A percentile compares a stretch with the other conserved stretches of the same genome.
Evolutionary conservation across 2,329 filamentous ascomycete species (phyloP).

Genomic region (Colletotrichum cordylinicola): DNA sequence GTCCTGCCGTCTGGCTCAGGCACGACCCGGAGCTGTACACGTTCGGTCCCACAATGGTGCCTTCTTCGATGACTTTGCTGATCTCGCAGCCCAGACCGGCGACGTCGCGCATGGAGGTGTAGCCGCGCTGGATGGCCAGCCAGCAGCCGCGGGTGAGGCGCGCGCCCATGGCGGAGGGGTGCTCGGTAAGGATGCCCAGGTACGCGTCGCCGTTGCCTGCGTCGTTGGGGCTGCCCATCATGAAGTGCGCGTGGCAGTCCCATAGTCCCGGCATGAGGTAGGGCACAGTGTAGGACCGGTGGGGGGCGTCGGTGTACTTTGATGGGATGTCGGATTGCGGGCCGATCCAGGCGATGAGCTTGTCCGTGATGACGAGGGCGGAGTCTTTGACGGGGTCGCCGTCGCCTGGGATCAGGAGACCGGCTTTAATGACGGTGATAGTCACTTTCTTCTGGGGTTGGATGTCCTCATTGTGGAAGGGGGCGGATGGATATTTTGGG

Average conservation of each 20-base stretch:
- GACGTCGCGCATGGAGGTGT: slow-evolving; percentile 56
- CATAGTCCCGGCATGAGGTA: slow-evolving; percentile 58
- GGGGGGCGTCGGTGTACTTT: slow-evolving; percentile 31
- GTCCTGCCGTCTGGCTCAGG: slow-evolving; percentile 53
- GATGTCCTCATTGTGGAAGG: not conserved
- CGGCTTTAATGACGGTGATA: slow-evolving; percentile 30
- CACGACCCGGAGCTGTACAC: slow-evolving; percentile 52
- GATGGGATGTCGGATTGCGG: slow-evolving; percentile 30
- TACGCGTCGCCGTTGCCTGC: slow-evolving; percentile 22
- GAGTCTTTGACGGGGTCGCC: slow-evolving; percentile 45
- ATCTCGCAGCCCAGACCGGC: slow-evolving; percentile 29
- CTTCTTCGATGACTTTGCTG: slow-evolving; percentile 28
- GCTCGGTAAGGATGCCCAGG: slow-evolving; percentile 26
- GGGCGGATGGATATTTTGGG: not conserved
- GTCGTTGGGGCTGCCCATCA: slow-evolving; percentile 33
- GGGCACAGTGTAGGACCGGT: slow-evolving; percentile 39
- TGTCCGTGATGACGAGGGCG: slow-evolving; percentile 43
- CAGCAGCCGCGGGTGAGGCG: slow-evolving; percentile 43
- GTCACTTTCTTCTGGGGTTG: slow-evolving; percentile 28
- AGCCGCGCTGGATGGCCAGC: slow-evolving; percentile 49
- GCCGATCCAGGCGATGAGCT: slow-evolving; percentile 46
- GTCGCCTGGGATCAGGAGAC: slow-evolving; percentile 52
- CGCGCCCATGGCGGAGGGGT: slow-evolving; percentile 41
- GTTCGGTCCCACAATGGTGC: slow-evolving; percentile 51
- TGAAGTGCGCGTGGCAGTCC: slow-evolving; percentile 57